Evolutionary conservation across 2,329 filamentous ascomycete genomes (phyloP), one percentile per base, ranked within the genome.

Genomic region (Hypocrella siamensis): DNA sequence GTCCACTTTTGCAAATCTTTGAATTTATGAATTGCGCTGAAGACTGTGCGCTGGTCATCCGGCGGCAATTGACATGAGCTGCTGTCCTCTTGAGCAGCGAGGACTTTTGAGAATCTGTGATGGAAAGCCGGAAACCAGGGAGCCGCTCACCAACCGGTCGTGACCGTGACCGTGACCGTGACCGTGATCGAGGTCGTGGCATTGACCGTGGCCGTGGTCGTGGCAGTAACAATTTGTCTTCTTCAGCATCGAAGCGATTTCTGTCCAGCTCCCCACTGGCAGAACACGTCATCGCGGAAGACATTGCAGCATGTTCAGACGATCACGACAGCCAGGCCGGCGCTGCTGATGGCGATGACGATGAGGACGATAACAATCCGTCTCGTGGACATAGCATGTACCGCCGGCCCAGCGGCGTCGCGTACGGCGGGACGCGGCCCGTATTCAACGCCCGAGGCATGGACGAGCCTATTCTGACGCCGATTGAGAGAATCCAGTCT

Each of bases 381-480:
- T 10, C 17, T 9, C 46, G 48, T 14, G 56, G 56, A n/a, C 65
- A 58, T 34, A 60, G 53, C 47, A 65, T 64, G 43, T 93, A 90
- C 56, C 73, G 80, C 34, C 70, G 84, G 28, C 82, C 84, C 1
- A 80, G 75, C 42, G 79, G 77, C 47, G 75, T 90, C 27, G 75
- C 78, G 19, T 81, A 71, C 37, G 79, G 78, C 10, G 76, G 77
- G 17, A 67, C 74, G 2, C 66, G 83, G 33, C 76, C 79, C 4
- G 70, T 78, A 4, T 64, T 92, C 36, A 67, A 82, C 17, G 71
- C 73, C 4, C 61, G 64, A 30, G 49, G 48, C 8, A 36, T 56
- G 11, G 58, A 61, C 14, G 62, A 66, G 30, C 54, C 62, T 3
- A 47, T 56, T 30, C 52, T 75, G 34, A 74, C 67, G 11, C 59